phyloP scores from a whole-genome alignment of 768 basidiomycete genomes.

The Phaeolepiota aurea region DNA sequence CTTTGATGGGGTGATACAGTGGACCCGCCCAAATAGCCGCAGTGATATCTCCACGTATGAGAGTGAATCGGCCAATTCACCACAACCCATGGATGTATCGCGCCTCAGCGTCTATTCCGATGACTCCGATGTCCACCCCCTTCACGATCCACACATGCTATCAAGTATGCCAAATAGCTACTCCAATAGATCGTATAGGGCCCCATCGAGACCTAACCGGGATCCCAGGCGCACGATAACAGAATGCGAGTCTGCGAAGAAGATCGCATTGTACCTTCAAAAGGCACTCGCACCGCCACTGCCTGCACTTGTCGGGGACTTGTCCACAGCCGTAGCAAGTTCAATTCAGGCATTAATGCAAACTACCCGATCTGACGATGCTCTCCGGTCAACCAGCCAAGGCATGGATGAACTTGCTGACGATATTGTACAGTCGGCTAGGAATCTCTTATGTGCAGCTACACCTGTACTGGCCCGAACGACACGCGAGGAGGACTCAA shows the following conservation, averaged over 20 bases:
- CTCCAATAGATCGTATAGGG: constrained; percentile 7
- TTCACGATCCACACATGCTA: constrained; percentile 22
- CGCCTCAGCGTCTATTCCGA: constrained; percentile 71
- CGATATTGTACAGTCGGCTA: constrained; percentile 57
- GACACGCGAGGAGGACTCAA: constrained; percentile 36
- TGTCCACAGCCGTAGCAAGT: constrained; percentile 48
- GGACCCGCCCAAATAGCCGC: constrained; percentile 53
- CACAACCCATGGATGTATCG: constrained; percentile 25
- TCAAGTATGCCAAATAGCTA: constrained; percentile 19
- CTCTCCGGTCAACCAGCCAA: constrained; percentile 41
- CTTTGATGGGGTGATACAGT: constrained; percentile 55
- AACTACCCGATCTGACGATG: constrained; percentile 40
- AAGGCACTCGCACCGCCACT: constrained; percentile 47
- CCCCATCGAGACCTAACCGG: constrained; percentile 7
- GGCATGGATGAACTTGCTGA: constrained; percentile 57
- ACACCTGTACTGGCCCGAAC: constrained; percentile 52
- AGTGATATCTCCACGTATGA: constrained; percentile 8
- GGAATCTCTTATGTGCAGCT: constrained; percentile 67
- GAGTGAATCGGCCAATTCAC: constrained; percentile 15
- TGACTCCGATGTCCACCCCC: constrained; percentile 63
- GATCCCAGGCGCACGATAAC: constrained; percentile 18
- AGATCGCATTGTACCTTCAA: constrained; percentile 59
- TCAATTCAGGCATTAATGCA: constrained; percentile 63
- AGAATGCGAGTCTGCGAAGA: constrained; percentile 59
- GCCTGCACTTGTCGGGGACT: constrained; percentile 50